phyloP scores from a whole-genome alignment of 208 protist genomes.

The Polymyxa betae region DNA sequence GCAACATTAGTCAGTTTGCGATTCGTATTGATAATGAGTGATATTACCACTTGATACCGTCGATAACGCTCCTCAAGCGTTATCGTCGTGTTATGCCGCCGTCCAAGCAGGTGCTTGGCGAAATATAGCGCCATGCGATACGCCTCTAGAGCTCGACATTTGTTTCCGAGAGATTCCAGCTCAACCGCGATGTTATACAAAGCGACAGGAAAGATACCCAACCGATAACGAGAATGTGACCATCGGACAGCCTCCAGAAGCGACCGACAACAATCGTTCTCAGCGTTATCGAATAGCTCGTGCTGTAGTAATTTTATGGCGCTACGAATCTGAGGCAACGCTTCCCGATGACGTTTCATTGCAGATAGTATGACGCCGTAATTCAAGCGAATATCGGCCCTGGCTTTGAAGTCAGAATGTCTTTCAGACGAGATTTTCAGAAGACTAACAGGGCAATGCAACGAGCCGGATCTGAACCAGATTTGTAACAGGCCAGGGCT shows the following conservation, averaged over 20 bases:
- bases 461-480: background rate
- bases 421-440: background rate
- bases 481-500: background rate
- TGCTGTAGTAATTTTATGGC: background rate
- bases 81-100: slow-evolving; percentile 25
- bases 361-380: slow-evolving; percentile 33
- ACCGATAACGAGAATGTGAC: background rate
- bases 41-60: background rate
- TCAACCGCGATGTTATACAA: slow-evolving; percentile 34
- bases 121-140: slow-evolving; percentile 12
- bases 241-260: background rate
- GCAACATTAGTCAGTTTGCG: background rate
- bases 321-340: background rate
- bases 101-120: background rate
- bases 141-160: background rate
- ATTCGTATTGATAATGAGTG: background rate
- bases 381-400: slow-evolving; percentile 16
- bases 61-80: background rate
- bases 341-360: background rate
- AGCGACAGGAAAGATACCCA: slow-evolving; percentile 28
- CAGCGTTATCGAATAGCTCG: background rate
- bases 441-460: background rate
- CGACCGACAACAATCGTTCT: background rate
- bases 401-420: background rate
- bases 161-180: slow-evolving; percentile 9